Conservation (phyloP, 306 rosid species). For the Medicago ruthenica region DNA sequence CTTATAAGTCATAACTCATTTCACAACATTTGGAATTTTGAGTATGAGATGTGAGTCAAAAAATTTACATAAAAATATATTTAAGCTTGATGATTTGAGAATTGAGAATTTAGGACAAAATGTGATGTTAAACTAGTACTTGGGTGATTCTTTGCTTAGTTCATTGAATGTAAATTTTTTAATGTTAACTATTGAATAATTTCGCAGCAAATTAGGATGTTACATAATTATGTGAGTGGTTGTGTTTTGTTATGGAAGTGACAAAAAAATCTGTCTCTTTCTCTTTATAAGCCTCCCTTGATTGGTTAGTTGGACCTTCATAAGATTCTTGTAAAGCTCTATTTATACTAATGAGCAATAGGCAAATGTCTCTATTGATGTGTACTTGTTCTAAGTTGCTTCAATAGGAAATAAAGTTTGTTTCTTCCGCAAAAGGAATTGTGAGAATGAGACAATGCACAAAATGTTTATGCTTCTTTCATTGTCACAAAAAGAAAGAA, state of each 20-base stretch:
- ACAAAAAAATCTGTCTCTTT: no score
- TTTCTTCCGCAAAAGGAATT: neutral
- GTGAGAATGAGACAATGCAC: neutral
- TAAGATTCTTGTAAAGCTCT: neutral
- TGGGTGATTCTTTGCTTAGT: no score
- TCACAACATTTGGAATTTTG: no score
- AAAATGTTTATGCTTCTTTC: neutral
- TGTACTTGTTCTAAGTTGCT: neutral
- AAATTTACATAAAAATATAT: no score
- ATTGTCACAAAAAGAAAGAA: neutral
- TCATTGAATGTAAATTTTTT: no score
- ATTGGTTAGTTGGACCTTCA: neutral
- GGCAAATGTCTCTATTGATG: neutral
- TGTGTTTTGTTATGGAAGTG: no score
- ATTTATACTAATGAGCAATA: constrained; percentile 5
- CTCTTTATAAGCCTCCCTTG: neutral
- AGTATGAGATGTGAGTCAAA: no score
- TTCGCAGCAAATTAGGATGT: no score
- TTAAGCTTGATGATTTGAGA: neutral
- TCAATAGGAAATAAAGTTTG: constrained; percentile 28
- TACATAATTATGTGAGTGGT: no score
- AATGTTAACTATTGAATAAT: no score
- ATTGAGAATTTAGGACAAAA: neutral
- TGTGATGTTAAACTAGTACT: neutral
- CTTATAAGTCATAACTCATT: no score